Conservation (phyloP, 2,329 filamentous ascomycete species). For the Pseudogymnoascus sp. region DNA sequence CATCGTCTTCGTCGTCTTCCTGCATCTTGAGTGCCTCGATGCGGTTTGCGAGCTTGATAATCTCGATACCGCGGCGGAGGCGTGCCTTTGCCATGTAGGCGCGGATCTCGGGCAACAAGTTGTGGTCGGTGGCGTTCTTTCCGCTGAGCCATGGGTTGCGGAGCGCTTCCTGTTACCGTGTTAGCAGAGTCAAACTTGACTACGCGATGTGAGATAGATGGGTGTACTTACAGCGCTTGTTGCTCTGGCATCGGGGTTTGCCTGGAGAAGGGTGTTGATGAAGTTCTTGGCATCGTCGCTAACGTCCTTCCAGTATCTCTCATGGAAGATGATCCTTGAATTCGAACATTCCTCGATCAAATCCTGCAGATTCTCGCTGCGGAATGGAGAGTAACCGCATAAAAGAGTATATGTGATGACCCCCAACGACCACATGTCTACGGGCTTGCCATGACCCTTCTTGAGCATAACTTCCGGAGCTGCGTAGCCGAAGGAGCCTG, state of each 20-base stretch:
- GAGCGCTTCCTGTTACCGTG: conserved; percentile 57
- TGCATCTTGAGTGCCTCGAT: conserved; percentile 92
- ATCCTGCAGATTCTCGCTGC: conserved; percentile 86
- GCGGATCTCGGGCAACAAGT: conserved; percentile 94
- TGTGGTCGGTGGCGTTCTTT: conserved; percentile 87
- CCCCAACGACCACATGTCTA: conserved; percentile 98
- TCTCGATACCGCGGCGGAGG: conserved; percentile 86
- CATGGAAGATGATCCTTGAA: conserved; percentile 84
- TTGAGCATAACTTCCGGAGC: conserved; percentile 98
- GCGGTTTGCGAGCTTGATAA: conserved; percentile 91
- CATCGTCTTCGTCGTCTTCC: conserved; percentile 76
- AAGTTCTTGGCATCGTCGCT: conserved; percentile 94
- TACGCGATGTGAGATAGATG: neutral
- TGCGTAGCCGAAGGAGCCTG: conserved; percentile 94
- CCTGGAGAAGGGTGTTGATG: conserved; percentile 73
- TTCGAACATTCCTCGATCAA: conserved; percentile 89
- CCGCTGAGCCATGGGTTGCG: conserved; percentile 85
- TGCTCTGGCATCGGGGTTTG: conserved; percentile 67
- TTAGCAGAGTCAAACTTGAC: conserved; percentile 15
- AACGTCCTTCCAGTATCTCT: conserved; percentile 97
- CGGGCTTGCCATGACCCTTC: conserved; percentile 92
- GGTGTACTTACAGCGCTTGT: conserved; percentile 59
- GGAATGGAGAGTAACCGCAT: conserved; percentile 96
- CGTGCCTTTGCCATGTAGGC: conserved; percentile 87
- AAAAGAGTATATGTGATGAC: conserved; percentile 98